Base-by-base conservation (phyloP, 768 basidiomycete species). In the Termitomyces sp. region DNA sequence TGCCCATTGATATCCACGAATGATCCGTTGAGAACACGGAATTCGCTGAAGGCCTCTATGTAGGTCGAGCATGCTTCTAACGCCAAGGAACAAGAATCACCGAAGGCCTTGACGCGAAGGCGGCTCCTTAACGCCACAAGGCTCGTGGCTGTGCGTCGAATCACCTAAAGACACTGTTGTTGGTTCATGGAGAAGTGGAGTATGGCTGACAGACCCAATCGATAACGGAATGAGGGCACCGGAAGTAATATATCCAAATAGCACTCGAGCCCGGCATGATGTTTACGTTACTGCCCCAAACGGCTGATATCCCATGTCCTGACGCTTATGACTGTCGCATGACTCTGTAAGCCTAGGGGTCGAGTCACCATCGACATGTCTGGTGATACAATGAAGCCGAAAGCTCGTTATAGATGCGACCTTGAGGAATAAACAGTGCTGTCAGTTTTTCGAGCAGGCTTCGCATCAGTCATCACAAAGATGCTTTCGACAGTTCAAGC, bases 71-170 rank as follows among this genome's bases (percentile, higher is more conserved):
- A 21, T 46, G 37, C 37, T 47, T 58, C 50, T 43, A 12, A 32
- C 43, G 8, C 40, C 24, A 34, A 53, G 56, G 44, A 32, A 30
- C 30, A 24, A 41, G 51, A 53, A 59, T 51, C 54, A 28, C 41
- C 45, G 52, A 57, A 54, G 52, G 32, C 14, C 15, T 22, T 41
- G 24, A 42, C 38, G 44, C 41, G 51, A 45, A 49, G 58, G 28
- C 43, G 22, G n/a, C 41, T 53, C 51, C 52, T 41, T 45, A 53
- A 60, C 63, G 63, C 66, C 64, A 64, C 60, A 62, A 57, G 53
- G 56, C 47, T 51, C 32, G 68, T 69, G 68, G 68, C 68, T 59
- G 64, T 69, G 64, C 60, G 46, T 26, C 56, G 64, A 59, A 60
- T 30, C 41, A 51, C 42, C 21, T 22, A 28, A 38, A 22, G 44